Conservation (phyloP, 2,329 filamentous ascomycete genomes). For the Colletotrichum sp. region DNA sequence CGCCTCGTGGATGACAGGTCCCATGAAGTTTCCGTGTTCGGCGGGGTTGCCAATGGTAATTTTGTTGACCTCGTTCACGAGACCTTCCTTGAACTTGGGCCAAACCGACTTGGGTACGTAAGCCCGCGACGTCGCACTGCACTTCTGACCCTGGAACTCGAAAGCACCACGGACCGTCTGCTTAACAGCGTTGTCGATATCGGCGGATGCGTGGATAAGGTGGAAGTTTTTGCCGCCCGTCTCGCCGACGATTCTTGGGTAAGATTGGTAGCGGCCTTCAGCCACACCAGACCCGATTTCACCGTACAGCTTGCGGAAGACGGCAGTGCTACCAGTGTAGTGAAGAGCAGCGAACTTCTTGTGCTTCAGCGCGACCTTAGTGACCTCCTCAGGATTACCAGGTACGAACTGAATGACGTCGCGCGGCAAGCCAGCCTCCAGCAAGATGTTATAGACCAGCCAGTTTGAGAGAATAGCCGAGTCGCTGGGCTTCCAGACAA, state of each 20-base stretch:
- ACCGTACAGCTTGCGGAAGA: conserved; percentile 89
- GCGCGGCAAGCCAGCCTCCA: conserved; percentile 88
- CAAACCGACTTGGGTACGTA: conserved; percentile 81
- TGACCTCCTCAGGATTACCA: conserved; percentile 85
- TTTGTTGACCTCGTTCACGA: conserved; percentile 71
- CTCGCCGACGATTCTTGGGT: conserved; percentile 89
- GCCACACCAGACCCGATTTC: conserved; percentile 83
- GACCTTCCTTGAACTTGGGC: conserved; percentile 70
- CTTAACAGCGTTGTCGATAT: conserved; percentile 78
- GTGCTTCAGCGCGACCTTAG: conserved; percentile 77
- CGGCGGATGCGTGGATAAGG: conserved; percentile 77
- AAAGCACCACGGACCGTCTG: conserved; percentile 88
- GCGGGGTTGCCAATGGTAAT: conserved; percentile 74
- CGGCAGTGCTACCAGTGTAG: conserved; percentile 90
- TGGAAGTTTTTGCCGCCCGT: conserved; percentile 96
- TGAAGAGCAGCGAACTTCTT: conserved; percentile 88
- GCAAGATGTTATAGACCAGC: conserved; percentile 86
- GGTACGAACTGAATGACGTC: conserved; percentile 95
- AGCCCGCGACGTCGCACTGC: conserved; percentile 80
- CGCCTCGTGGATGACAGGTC: conserved; percentile 82
- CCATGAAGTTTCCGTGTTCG: conserved; percentile 80
- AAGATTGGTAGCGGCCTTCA: conserved; percentile 81
- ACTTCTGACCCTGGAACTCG: conserved; percentile 92
- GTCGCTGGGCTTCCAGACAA: conserved; percentile 96
- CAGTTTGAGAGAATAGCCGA: conserved; percentile 89